These are phyloP conservation scores for Naematelia aurantialba DNA, from an alignment of 768 basidiomycete species.

Conservation along the genomic window DNA sequence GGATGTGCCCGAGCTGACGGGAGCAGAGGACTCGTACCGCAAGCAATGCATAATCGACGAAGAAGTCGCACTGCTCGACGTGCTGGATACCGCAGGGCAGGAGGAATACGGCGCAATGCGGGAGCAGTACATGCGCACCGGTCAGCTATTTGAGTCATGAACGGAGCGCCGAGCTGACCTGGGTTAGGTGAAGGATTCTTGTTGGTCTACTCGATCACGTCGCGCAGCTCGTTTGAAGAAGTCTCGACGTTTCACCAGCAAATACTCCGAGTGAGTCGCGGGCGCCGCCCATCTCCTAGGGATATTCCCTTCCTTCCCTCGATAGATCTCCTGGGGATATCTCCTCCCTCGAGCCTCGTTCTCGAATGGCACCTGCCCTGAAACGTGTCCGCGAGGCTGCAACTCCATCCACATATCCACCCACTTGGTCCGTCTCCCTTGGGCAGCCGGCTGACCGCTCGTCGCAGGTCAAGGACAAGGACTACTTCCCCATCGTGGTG, in stretches of 20 bases:
- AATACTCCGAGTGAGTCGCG: conserved; percentile 62
- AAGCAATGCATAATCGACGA: conserved; percentile 97
- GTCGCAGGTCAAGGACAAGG: conserved; percentile 85
- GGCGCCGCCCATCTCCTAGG: too few relatives aligned
- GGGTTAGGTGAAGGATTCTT: conserved; percentile 88
- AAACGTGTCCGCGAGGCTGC: too few relatives aligned
- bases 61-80: conserved; percentile 95
- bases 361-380: too few relatives aligned
- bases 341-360: too few relatives aligned
- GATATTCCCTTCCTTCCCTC: too few relatives aligned
- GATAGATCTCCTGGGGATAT: too few relatives aligned
- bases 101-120: conserved; percentile 99
- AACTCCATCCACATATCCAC: too few relatives aligned
- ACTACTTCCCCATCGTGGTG: conserved; percentile 89
- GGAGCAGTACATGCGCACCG: conserved; percentile 96
- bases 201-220: conserved; percentile 97
- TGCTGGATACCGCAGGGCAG: conserved; percentile 94
- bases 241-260: conserved; percentile 94
- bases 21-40: conserved; percentile 77
- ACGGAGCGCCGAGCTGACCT: conserved; percentile 1
- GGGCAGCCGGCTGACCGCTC: not conserved
- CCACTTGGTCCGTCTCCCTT: not conserved
- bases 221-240: conserved; percentile 94
- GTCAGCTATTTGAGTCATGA: conserved; percentile 25
- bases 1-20: not conserved